phyloP scores from a whole-genome alignment of 257 asterid species.

The Linaria vulgaris region DNA sequence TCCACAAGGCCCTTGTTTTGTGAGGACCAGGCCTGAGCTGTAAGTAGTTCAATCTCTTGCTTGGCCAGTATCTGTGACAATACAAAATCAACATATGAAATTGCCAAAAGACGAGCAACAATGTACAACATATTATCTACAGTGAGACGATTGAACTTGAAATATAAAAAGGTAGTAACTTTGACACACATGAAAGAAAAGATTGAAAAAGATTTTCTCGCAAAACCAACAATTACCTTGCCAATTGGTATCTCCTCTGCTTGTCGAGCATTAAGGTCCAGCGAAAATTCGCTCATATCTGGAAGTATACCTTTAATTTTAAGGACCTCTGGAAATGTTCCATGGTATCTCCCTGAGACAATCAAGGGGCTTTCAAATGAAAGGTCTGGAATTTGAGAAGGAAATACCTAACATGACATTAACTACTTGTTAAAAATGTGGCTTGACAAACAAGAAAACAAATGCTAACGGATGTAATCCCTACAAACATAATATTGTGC shows the following conservation, averaged over 20 bases:
- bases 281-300: conserved; percentile 52
- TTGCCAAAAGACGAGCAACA: not conserved
- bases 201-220: too few species aligned
- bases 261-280: conserved; percentile 61
- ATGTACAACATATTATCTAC: not conserved
- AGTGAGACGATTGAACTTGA: not conserved
- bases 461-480: too few species aligned
- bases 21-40: conserved; percentile 87
- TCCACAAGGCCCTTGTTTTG: conserved; percentile 57
- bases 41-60: conserved; percentile 71
- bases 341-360: conserved; percentile 81
- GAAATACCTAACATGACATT: conserved; percentile 64
- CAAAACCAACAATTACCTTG: conserved; percentile 47
- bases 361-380: conserved; percentile 75
- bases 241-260: conserved; percentile 64
- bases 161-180: too few species aligned
- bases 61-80: conserved; percentile 59
- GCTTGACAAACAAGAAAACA: conserved; percentile 7
- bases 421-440: conserved; percentile 21
- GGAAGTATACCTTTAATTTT: conserved; percentile 56
- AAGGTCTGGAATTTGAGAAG: conserved; percentile 82
- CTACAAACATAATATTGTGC: too few species aligned
- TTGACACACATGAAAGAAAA: too few species aligned
- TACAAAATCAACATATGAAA: conserved; percentile 20
- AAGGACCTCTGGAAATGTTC: conserved; percentile 66